Conservation (phyloP, 257 asterid genomes). For the Echium plantagineum region DNA sequence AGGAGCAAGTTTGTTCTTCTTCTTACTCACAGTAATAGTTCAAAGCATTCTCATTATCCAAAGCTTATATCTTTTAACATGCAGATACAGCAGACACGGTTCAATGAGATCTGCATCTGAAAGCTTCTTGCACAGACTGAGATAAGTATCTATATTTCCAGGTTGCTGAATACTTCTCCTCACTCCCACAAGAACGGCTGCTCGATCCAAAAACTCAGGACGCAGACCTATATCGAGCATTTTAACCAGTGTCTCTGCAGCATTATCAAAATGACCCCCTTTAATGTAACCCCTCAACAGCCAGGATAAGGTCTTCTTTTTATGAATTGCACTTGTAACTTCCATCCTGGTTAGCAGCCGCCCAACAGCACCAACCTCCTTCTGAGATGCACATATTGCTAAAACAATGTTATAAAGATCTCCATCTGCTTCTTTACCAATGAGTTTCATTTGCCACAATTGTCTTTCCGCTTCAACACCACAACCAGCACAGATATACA, state of each 20-base stretch:
- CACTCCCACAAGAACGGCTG: constrained; percentile 78
- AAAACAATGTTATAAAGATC: constrained; percentile 74
- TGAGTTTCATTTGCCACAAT: constrained; percentile 83
- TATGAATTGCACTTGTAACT: constrained; percentile 34
- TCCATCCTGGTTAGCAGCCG: constrained; percentile 62
- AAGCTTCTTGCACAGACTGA: constrained; percentile 61
- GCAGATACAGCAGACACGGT: constrained; percentile 60
- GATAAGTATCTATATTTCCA: constrained; percentile 47
- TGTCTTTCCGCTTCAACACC: constrained; percentile 77
- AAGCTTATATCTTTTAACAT: constrained; percentile 56
- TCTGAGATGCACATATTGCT: constrained; percentile 91
- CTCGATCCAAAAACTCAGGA: constrained; percentile 68
- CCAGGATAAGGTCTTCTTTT: constrained; percentile 73
- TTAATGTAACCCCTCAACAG: constrained; percentile 82
- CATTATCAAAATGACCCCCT: constrained; percentile 78
- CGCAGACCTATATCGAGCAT: constrained; percentile 66
- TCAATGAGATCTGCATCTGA: constrained; percentile 68
- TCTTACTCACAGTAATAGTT: constrained; percentile 1
- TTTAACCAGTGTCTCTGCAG: constrained; percentile 61
- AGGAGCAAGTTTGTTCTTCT: background rate
- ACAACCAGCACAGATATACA: constrained; percentile 77
- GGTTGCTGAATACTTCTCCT: constrained; percentile 47
- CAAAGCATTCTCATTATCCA: constrained; percentile 76
- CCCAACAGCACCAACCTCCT: constrained; percentile 42
- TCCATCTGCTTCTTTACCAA: constrained; percentile 56